These are phyloP conservation scores for Diaporthe velutina DNA, from an alignment of 2,329 filamentous ascomycete species.

Conservation along the genomic window DNA sequence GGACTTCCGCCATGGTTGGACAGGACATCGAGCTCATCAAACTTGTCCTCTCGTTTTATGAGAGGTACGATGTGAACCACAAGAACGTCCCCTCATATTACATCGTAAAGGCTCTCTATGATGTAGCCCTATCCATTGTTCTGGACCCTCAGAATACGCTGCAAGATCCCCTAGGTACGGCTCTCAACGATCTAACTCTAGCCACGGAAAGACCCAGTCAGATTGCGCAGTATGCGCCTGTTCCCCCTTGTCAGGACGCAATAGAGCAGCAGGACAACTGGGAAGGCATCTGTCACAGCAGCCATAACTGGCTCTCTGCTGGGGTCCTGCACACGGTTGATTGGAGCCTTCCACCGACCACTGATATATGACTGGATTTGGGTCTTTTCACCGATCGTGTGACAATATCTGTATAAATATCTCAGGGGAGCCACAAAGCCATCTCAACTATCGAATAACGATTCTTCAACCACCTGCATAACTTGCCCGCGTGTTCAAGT, in stretches of 20 bases:
- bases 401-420: background rate
- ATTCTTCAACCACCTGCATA: background rate
- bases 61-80: background rate
- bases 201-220: background rate
- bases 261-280: background rate
- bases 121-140: background rate
- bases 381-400: no score
- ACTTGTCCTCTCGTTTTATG: background rate
- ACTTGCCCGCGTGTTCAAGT: background rate
- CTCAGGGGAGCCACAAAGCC: rapidly evolving
- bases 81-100: background rate
- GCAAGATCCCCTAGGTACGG: background rate
- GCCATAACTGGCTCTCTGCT: constrained; percentile 5
- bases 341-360: background rate
- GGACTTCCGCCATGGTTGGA: background rate
- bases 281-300: background rate
- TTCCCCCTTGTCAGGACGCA: background rate
- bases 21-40: background rate
- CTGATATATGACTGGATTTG: background rate
- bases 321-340: background rate
- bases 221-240: background rate
- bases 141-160: background rate
- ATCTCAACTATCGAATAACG: background rate
- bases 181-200: background rate
- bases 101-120: background rate